phyloP scores from a whole-genome alignment of 805 yeast genomes.

The Yamadazyma takamatsuzukensis region DNA sequence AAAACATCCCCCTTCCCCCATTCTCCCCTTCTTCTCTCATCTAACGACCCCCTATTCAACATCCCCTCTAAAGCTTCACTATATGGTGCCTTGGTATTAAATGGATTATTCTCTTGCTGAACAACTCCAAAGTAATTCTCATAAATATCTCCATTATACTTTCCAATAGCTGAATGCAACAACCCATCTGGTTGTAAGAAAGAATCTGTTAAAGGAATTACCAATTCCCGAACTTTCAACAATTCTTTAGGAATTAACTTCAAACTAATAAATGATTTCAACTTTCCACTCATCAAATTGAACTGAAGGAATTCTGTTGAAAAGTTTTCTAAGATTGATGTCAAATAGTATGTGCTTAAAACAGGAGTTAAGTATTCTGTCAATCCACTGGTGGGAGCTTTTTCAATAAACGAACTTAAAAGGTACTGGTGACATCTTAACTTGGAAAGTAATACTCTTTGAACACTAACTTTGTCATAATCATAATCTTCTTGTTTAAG shows the following conservation, averaged over 20 bases:
- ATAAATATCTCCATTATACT: slow-evolving; percentile 78
- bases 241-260: slow-evolving; percentile 26
- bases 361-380: slow-evolving; percentile 49
- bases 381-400: slow-evolving; percentile 25
- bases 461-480: slow-evolving; percentile 46
- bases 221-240: slow-evolving; percentile 49
- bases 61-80: slow-evolving; percentile 32
- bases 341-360: slow-evolving; percentile 53
- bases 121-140: slow-evolving; percentile 66
- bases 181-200: slow-evolving; percentile 78
- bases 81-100: slow-evolving; percentile 59
- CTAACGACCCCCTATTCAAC: slow-evolving; percentile 31
- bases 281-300: slow-evolving; percentile 15
- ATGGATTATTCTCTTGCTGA: slow-evolving; percentile 46
- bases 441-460: slow-evolving; percentile 46
- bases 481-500: slow-evolving; percentile 32
- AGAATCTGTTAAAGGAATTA: slow-evolving; percentile 77
- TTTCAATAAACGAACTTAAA: slow-evolving; percentile 35
- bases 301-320: slow-evolving; percentile 65
- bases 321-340: slow-evolving; percentile 62
- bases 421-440: slow-evolving; percentile 49
- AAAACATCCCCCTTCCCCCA: slow-evolving; percentile 12
- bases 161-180: slow-evolving; percentile 80
- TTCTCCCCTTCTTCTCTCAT: slow-evolving; percentile 32
- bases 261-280: slow-evolving; percentile 7